A percentile compares a stretch with the other conserved stretches of the same genome.
These are phyloP conservation scores for Flueggea neowawraea DNA, from an alignment of 441 rosid genomes.

Conservation along the genomic window DNA sequence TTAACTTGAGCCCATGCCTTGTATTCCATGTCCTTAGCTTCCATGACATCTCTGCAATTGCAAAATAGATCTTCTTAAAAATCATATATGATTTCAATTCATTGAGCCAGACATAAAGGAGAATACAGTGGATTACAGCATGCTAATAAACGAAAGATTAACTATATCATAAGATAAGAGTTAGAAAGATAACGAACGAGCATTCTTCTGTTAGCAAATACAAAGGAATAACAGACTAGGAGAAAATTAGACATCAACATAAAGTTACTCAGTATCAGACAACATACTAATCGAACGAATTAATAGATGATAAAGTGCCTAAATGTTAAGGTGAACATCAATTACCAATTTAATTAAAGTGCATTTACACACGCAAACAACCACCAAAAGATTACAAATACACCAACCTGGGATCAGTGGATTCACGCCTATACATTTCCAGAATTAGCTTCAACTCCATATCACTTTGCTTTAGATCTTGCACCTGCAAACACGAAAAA, in stretches of 20 bases:
- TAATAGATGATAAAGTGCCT: constrained; percentile 1
- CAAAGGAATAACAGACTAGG: not conserved
- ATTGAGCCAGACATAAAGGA: not conserved
- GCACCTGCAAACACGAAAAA: constrained; percentile 46
- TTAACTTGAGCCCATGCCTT: constrained; percentile 86
- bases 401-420: constrained; percentile 66
- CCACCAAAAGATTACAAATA: not conserved
- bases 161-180: no score
- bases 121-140: no score
- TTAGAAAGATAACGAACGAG: no score
- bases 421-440: constrained; percentile 89
- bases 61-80: constrained; percentile 12
- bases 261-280: not conserved
- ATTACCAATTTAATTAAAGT: no score
- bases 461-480: constrained; percentile 62
- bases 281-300: not conserved
- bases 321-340: no score
- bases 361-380: not conserved
- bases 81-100: constrained; percentile 8
- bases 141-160: no score
- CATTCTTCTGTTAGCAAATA: no score
- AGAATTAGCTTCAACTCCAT: constrained; percentile 77
- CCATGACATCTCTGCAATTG: constrained; percentile 62
- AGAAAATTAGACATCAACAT: not conserved
- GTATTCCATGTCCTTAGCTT: constrained; percentile 76